Base-by-base conservation (phyloP, 1,284 basidiomycete genomes). In the Coniophora puteana region DNA sequence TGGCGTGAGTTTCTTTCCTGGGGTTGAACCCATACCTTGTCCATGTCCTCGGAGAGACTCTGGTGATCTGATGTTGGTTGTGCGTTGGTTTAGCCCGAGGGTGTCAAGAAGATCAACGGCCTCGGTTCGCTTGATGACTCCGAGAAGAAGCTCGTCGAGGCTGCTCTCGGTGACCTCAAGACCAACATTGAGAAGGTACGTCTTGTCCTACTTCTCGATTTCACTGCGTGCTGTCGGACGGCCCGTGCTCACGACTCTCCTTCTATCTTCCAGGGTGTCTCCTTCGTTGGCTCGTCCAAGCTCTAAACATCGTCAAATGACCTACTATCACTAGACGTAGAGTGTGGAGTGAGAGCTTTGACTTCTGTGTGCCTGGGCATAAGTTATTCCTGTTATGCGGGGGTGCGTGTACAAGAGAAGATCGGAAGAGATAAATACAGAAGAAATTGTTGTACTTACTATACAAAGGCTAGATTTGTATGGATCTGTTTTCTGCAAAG, bases 41-140 rank as follows among this genome's bases (percentile, higher is more conserved):
- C 30, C 18, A 31, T 40, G 38, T 12, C n/a, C n/a, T n/a, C n/a
- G n/a, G n/a, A 30, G 24, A 13, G 17, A 38, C 40, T n/a, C 38
- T 49, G 39, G 29, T 22, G 18, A n/a, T n/a, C n/a, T n/a, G n/a
- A n/a, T n/a, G n/a, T n/a, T n/a, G n/a, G 22, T 29, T 24, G 29
- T 42, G 10, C 13, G 42, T 13, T 24, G 43, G 36, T 18, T 40
- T 48, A 90, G 86, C 63, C 76, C 43, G 78, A 83, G 47, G 93
- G 93, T 63, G 87, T 95, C 44, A 74, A 74, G 53, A 88, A 80
- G 67, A 93, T 97, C 63, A 66, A 78, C 57, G 63, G 80, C 26
- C 74, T 96, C 33, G 93, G 93, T 18, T 70, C 72, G 39, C 65
- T 93, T 52, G 81, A 82, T 18, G 74, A 74, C 3, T 75, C 72